Percentiles rank a stretch among this genome's conserved stretches.
Conservation (phyloP, 108 stramenopile genomes). For the Nitzschia putrida region DNA sequence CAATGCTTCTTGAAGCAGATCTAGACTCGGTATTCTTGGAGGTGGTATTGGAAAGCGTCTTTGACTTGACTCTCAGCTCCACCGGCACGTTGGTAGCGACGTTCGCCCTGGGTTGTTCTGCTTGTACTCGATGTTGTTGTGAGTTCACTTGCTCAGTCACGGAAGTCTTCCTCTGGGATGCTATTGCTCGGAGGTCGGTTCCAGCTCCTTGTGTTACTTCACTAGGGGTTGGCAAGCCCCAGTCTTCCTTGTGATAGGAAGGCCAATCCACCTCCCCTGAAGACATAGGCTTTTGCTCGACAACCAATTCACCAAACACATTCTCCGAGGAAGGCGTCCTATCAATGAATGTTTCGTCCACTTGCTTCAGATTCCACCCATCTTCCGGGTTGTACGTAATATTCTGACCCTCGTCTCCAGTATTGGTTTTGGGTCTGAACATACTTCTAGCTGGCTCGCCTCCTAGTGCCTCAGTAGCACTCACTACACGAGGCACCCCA, state of each 20-base stretch:
- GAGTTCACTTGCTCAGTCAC: too few species aligned
- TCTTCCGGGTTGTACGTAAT: background rate
- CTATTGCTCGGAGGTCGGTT: background rate
- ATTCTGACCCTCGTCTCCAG: background rate
- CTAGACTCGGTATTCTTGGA: too few species aligned
- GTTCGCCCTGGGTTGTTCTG: too few species aligned
- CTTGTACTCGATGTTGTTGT: too few species aligned
- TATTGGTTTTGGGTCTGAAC: too few species aligned
- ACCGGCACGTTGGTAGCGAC: too few species aligned
- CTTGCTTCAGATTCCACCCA: constrained; percentile 6
- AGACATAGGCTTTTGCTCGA: background rate
- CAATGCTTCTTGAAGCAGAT: too few species aligned
- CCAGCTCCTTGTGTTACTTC: background rate
- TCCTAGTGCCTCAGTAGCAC: background rate
- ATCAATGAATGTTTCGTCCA: background rate
- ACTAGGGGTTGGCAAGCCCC: constrained; percentile 2
- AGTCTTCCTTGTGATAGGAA: background rate
- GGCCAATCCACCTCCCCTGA: constrained; percentile 1
- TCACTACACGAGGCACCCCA: background rate
- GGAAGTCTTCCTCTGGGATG: too few species aligned
- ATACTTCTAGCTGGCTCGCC: too few species aligned
- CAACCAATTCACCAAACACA: background rate
- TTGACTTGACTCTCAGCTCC: too few species aligned
- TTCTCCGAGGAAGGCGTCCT: background rate
- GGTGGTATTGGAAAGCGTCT: too few species aligned